A percentile compares a stretch with the other conserved stretches of the same genome.
Conservation (phyloP, 208 protist species). For the Acanthamoeba triangularis region DNA sequence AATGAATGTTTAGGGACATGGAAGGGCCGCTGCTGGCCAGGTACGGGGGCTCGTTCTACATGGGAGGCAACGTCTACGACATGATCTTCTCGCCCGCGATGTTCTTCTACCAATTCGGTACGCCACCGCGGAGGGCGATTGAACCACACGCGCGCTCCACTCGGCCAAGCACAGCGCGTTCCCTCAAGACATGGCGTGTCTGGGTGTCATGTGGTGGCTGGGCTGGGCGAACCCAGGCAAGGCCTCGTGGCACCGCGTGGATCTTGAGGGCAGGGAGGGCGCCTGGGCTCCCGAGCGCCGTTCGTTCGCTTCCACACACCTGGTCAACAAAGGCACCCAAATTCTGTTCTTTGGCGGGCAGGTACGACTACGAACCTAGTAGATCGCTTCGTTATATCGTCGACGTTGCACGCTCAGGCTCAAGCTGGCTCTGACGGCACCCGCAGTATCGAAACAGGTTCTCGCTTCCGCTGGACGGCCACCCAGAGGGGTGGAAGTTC, state of each 20-base stretch:
- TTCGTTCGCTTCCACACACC: background rate
- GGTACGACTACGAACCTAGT: background rate
- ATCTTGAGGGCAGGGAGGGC: background rate
- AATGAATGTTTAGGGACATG: background rate
- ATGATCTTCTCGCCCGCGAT: slow-evolving; percentile 32
- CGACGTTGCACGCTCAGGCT: background rate
- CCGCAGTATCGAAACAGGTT: background rate
- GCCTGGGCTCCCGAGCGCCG: background rate
- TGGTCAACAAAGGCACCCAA: background rate
- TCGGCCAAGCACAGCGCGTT: no score
- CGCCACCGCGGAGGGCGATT: background rate
- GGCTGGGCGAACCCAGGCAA: background rate
- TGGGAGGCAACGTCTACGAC: slow-evolving; percentile 28
- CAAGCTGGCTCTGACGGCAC: background rate
- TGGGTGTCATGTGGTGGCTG: background rate
- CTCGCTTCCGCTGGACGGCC: slow-evolving; percentile 5
- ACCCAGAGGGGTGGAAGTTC: slow-evolving; percentile 51
- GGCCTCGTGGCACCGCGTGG: background rate
- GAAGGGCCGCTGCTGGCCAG: background rate
- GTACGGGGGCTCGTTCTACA: background rate
- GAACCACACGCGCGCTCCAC: background rate
- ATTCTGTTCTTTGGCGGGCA: slow-evolving; percentile 27
- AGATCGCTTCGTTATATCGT: background rate
- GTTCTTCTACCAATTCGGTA: slow-evolving; percentile 28
- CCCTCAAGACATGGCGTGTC: background rate